Percentiles rank a stretch among this genome's conserved stretches.
phyloP scores from a whole-genome alignment of 495 filamentous ascomycete genomes.

The Neurospora terricola region DNA sequence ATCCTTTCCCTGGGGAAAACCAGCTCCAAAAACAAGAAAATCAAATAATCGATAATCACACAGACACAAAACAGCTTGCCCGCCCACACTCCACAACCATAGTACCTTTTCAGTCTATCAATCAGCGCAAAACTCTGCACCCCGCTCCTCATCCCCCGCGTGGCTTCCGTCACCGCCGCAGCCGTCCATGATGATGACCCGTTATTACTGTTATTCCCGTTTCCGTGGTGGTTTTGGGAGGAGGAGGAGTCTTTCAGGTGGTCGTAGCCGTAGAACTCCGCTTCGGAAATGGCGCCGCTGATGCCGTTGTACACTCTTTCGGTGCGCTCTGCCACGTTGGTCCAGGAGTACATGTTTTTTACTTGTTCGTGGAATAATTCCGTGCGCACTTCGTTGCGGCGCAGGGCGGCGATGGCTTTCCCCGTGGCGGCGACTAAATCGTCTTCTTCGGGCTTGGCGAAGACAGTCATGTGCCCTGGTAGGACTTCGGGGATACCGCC shows the following conservation, averaged over 20 bases:
- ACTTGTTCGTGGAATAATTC: constrained; percentile 94
- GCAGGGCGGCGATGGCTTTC: constrained; percentile 66
- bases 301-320: constrained; percentile 94
- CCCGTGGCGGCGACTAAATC: constrained; percentile 77
- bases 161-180: constrained; percentile 52
- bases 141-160: constrained; percentile 51
- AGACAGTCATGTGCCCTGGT: constrained; percentile 87
- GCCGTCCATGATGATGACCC: constrained; percentile 7
- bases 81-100: constrained; percentile 99
- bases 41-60: constrained; percentile 83
- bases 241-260: background rate
- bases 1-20: constrained; percentile 76
- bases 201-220: constrained; percentile 9
- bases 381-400: constrained; percentile 77
- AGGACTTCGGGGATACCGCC: constrained; percentile 95
- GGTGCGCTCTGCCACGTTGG: constrained; percentile 82
- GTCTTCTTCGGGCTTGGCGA: constrained; percentile 87
- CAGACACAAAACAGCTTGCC: constrained; percentile 94
- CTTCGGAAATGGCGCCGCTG: constrained; percentile 66
- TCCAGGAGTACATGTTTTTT: constrained; percentile 97
- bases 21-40: constrained; percentile 80
- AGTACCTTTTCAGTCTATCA: constrained; percentile 89
- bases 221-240: background rate
- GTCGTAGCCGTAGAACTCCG: constrained; percentile 78
- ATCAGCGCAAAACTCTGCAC: constrained; percentile 83